A percentile compares a stretch with the other conserved stretches of the same genome.
Conservation (phyloP, 139 green algal genomes). For the Chlamydomonas incerta region DNA sequence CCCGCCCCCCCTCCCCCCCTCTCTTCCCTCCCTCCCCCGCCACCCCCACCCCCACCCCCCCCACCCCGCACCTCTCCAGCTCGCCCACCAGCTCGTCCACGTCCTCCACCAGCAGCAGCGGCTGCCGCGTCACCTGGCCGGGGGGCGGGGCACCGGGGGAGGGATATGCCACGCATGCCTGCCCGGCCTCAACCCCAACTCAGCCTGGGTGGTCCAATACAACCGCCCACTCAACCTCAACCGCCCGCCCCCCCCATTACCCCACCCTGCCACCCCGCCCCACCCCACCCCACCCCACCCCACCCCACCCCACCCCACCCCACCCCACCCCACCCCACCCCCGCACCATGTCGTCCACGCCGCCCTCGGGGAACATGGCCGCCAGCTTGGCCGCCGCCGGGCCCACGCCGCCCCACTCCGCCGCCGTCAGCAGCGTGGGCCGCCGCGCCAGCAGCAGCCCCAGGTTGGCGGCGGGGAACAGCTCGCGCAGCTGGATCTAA, state of each 20-base stretch:
- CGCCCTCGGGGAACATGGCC: conserved; percentile 21
- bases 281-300: no score
- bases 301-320: not conserved
- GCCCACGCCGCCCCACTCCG: conserved; percentile 31
- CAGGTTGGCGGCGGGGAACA: conserved; percentile 48
- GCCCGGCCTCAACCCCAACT: no score
- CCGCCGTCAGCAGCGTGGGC: conserved; percentile 45
- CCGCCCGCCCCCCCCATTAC: not conserved
- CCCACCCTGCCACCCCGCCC: not conserved
- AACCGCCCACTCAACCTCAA: no score
- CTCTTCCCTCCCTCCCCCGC: not conserved
- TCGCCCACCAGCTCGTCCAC: conserved; percentile 48
- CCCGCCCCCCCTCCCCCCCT: no score
- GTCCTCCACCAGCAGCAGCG: conserved; percentile 51
- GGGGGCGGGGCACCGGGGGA: no score
- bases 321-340: not conserved
- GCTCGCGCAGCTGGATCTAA: conserved; percentile 39
- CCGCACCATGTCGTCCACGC: conserved; percentile 27
- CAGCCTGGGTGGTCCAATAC: no score
- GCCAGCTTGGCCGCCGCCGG: conserved; percentile 31
- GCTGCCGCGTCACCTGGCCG: conserved; percentile 50
- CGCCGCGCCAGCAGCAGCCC: conserved; percentile 20
- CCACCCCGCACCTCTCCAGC: conserved; percentile 35
- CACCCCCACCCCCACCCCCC: not conserved
- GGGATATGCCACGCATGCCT: no score